phyloP scores from a whole-genome alignment of 345 rosid species.

The Citrus medica region DNA sequence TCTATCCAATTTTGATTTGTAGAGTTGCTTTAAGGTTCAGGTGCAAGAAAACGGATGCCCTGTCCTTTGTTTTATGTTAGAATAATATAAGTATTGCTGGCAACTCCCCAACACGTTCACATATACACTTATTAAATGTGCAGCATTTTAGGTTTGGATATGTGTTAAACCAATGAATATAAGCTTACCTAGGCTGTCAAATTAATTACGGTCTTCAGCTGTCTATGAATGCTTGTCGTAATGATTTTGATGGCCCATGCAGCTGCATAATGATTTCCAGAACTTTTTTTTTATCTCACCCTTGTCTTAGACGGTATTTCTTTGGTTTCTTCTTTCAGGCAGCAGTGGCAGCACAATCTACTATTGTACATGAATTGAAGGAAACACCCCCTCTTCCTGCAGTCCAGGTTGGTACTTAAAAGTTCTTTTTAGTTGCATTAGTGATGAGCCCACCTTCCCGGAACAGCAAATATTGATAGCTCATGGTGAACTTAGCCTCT shows the following conservation, averaged over 20 bases:
- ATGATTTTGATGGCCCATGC: background rate
- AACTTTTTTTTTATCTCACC: background rate
- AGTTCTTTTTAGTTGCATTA: background rate
- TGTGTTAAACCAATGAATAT: background rate
- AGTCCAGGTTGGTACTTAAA: slow-evolving; percentile 42
- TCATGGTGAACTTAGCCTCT: background rate
- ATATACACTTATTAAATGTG: background rate
- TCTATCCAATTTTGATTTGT: background rate
- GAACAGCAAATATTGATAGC: background rate
- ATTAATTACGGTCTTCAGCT: background rate
- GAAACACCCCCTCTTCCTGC: slow-evolving; percentile 42
- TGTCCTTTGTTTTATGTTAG: background rate
- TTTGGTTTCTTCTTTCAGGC: slow-evolving; percentile 45
- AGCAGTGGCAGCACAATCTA: slow-evolving; percentile 75
- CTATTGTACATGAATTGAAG: slow-evolving; percentile 49
- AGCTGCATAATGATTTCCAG: background rate
- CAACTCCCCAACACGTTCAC: too few species aligned
- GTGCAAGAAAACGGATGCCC: background rate
- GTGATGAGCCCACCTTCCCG: background rate
- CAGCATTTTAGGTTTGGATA: background rate
- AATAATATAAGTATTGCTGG: too few species aligned
- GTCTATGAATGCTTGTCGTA: background rate
- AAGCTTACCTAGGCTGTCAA: background rate
- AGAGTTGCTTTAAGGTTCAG: background rate
- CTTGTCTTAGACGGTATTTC: background rate